A percentile compares a stretch with the other conserved stretches of the same genome.
Evolutionary conservation across 1,139 yeast species (phyloP).

Genomic region (Blastobotrys proliferans): DNA sequence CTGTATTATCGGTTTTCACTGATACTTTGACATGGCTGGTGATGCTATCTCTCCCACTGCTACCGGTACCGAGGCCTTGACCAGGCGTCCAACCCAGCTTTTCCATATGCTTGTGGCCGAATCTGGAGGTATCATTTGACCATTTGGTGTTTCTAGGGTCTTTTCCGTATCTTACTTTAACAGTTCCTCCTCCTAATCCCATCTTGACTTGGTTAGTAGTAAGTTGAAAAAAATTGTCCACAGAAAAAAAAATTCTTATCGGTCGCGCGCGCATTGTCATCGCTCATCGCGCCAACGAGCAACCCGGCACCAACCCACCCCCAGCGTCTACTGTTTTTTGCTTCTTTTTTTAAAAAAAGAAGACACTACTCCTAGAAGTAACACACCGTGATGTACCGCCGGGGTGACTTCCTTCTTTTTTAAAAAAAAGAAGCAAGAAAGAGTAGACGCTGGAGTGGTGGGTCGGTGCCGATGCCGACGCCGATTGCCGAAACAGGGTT

Average conservation of each 20-base stretch:
- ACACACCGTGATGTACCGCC: no score
- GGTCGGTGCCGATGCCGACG: no score
- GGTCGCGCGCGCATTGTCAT: slow-evolving; percentile 1
- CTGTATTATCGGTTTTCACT: slow-evolving; percentile 75
- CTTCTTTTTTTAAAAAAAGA: no score
- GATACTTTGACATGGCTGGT: slow-evolving; percentile 81
- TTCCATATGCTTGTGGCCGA: slow-evolving; percentile 82
- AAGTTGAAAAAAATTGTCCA: slow-evolving; percentile 1
- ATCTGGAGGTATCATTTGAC: slow-evolving; percentile 80
- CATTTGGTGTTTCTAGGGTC: slow-evolving; percentile 95
- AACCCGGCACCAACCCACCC: no score
- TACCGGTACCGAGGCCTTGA: slow-evolving; percentile 70
- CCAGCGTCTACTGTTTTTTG: no score
- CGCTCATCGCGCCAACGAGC: background rate
- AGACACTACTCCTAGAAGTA: no score
- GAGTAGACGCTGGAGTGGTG: no score
- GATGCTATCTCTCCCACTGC: slow-evolving; percentile 44
- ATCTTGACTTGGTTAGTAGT: slow-evolving; percentile 33
- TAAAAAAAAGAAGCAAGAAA: no score
- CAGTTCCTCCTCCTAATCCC: slow-evolving; percentile 89
- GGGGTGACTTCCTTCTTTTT: no score
- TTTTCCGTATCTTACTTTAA: slow-evolving; percentile 78
- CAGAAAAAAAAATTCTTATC: slow-evolving; percentile 2
- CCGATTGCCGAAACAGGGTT: no score
- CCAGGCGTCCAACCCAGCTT: slow-evolving; percentile 93